Evolutionary conservation across 2,329 filamentous ascomycete species (phyloP), one percentile per base, ranked within the genome.

Genomic region (Fusarium tupiense): DNA sequence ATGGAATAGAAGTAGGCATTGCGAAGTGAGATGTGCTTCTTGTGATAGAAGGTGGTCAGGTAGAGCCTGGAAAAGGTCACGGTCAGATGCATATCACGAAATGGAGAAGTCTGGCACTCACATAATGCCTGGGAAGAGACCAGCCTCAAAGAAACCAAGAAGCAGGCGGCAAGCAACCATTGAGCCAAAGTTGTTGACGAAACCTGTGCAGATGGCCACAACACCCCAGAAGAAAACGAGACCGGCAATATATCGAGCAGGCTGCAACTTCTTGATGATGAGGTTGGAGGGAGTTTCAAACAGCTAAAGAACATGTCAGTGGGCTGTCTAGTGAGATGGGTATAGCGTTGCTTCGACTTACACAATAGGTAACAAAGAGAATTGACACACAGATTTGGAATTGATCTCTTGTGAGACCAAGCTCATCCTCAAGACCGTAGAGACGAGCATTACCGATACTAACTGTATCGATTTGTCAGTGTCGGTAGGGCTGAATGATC

Each of bases 381-480:
- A 82, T 75, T 0, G 87, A 89, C 3, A 89, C 86, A 1, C 86
- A 83, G 19, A 87, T 60, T 77, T 92, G 89, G 75, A 89, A 92
- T 73, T 91, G 87, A 29, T 88, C 86, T 7, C 85, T 84, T 35
- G 80, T 78, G 72, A 93, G 82, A 17, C 85, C 82, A 6, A 93
- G 83, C 63, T 92, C 90, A 29, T 87, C 81, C 78, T 92, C 89
- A 40, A 77, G 52, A 10, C 60, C 60, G 16, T 77, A 78, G 3
- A 92, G 83, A 14, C 87, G 84, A 24, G 90, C 90, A 82, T 92
- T 92, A 44, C 90, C 90, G 50, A 93, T 93, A 77, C 93, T 93
- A 41, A 92, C 90, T 91, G 68, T 86, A 8, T 14, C 8, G 26
- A 16, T 52, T 17, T 49, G 35, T 53, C 26, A 63, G 12, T 8